Evolutionary conservation across 2,329 filamentous ascomycete genomes (phyloP), one percentile per base, ranked within the genome.

Genomic region (Colletotrichum camelliae): DNA sequence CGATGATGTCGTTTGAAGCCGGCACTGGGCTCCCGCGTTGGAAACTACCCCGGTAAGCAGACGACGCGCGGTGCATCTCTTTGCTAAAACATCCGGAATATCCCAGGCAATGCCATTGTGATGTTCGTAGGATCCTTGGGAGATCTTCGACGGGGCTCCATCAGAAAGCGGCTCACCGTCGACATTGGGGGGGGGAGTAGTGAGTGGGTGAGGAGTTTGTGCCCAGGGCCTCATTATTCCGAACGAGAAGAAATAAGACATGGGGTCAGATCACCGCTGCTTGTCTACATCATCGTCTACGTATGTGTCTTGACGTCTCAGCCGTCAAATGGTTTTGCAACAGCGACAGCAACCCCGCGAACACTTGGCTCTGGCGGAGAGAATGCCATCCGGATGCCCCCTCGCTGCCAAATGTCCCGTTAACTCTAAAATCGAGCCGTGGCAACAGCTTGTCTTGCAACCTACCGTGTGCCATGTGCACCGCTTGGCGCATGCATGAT

Each of bases 401-500:
- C 55, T 64, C 43, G 48, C 43, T 48, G 67, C 43, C 67, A 55
- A 58, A 55, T 60, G 18, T n/a, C 57, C 21, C 27, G 18, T 62
- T 29, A 70, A 74, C 66, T 66, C 60, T 66, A 74, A 65, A 55
- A 29, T 66, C 52, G 33, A 52, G 33, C 58, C 24, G 43, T 66
- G 74, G 35, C 43, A 55, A 5, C 29, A 21, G 24, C 21, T 24
- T 58, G 58, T 74, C 52, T 76, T 57, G 74, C 70, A 76, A 76
- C 74, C 60, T 21, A 12, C 37, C 29, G 21, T 43, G 74, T 76
- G 65, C 74, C 74, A 74, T 74, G 74, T 76, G 65, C 70, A 39
- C 37, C 65, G 35, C 77, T 78, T 78, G 77, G 77, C 72, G 70
- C 72, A 61, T 77, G 70, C 72, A 77, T 68, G 72, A 77, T 74